Evolutionary conservation across 2,329 filamentous ascomycete species (phyloP), one percentile per base, ranked within the genome.

Genomic region (Akanthomyces lecanii): DNA sequence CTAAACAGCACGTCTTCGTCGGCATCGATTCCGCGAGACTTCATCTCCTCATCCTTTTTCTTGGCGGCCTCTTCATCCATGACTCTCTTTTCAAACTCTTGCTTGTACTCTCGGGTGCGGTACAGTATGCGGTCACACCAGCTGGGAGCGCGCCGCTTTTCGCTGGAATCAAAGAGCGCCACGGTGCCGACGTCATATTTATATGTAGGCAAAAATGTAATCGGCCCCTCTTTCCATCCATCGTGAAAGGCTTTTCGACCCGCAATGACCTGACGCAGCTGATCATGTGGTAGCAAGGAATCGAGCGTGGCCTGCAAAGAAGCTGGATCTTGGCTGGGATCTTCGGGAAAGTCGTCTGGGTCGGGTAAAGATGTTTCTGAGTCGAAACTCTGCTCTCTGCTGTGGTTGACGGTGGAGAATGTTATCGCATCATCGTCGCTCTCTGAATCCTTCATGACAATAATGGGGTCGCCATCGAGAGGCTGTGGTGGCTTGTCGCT

Each of bases 181-280:
- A 97, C 86, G 36, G 90, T 96, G n/a, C 95, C 95, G 33, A 97
- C 82, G 70, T 99, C 96, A 69, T 99, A 99, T 74, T 99, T 99
- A 76, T 99, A 99, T 0, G 95, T 96, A 1, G 95, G 95, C 18
- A 98, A 74, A 71, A 99, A 99, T 1, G 85, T 85, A 62, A 99
- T 93, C 0, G 86, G 82, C 0, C 93, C 95, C 79, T 99, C 95
- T 57, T 84, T 83, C 93, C 95, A 99, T 1, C 93, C 94, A 65
- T 97, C 91, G 64, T 96, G 86, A 66, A 99, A 96, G 0, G 88
- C 87, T 71, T 90, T 95, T n/a, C 86, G 84, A 45, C 85, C 78
- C 67, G 83, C 86, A 68, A 96, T 92, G 64, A 91, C 85, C 63
- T 87, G 83, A 5, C 81, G 83, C 5, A 99, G 82, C 74, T 99